Base-by-base conservation (phyloP, 116 monocot species). In the Papilionanthe hybrid region DNA sequence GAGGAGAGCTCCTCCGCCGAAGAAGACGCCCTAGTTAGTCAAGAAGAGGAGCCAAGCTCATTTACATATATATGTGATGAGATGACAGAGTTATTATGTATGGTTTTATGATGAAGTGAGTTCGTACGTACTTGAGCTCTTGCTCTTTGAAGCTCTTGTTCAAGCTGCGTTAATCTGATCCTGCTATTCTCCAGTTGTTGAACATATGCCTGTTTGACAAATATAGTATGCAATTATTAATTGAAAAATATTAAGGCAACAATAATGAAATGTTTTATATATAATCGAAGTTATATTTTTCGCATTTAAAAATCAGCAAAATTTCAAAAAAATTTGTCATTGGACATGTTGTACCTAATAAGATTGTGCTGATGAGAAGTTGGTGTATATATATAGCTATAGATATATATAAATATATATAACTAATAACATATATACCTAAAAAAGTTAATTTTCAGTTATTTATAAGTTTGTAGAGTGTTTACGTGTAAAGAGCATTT, bases 161-260 rank as follows among this genome's bases (percentile, higher is more conserved):
- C 95, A 9, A 95, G 77, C 84, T 95, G 93, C 6, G 86, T 75
- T 25, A 95, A 88, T 72, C 83, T 91, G 47, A 95, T 87, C 84
- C 93, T 92, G 79, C 95, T 93, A 10, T 83, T 77, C 79, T 95
- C 95, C 65, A 95, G 83, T 45, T 95, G 95, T 69, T 95, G 95
- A 42, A 95, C 85, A 75, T 95, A 95, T 17, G 95, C 95, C 95
- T 95, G 81, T 75, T 56, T 42, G 15, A 53, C 15, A 53, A 53
- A 50, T 50, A 1, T 4, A 50, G 50, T 3, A 50, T 15, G 3
- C 13, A 13, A 15, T 50, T 15, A 50, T 50, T 37, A 37, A 37
- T 53, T 53, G 1, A 53, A 53, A 53, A 53, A 53, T 4, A 13
- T 4, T 15, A 17, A 17, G 7, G n/a, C 28, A 18, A 56, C 17